A percentile compares a stretch with the other conserved stretches of the same genome.
Conservation (phyloP, 2,329 filamentous ascomycete species). For the Fusarium sp. region DNA sequence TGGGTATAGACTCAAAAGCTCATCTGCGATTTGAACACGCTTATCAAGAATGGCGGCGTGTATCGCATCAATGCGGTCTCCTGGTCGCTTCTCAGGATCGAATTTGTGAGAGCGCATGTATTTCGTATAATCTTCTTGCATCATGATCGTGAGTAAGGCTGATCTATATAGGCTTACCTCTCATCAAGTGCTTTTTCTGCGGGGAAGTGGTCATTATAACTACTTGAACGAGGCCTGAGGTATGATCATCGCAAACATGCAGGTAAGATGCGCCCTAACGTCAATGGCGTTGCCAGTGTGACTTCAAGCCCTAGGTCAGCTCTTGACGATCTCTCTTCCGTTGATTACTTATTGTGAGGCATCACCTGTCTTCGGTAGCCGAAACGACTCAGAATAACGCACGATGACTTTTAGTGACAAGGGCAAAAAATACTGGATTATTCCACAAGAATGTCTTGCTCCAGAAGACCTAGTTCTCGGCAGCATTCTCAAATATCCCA, state of each 20-base stretch:
- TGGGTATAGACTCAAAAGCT: conserved; percentile 22
- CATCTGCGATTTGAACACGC: neutral
- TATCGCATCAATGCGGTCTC: conserved; percentile 11
- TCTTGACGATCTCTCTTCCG: neutral
- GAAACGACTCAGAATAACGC: neutral
- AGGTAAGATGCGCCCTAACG: conserved; percentile 4
- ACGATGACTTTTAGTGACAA: conserved; percentile 26
- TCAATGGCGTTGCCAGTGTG: conserved; percentile 8
- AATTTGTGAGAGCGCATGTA: conserved; percentile 5
- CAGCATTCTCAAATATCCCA: conserved; percentile 26
- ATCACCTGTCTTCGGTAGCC: neutral
- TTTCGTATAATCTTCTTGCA: neutral
- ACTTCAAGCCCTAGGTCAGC: neutral
- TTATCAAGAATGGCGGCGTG: conserved; percentile 19
- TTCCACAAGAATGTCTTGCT: conserved; percentile 26
- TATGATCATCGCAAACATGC: neutral
- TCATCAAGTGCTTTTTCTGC: neutral
- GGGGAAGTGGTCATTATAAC: neutral
- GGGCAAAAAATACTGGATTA: conserved; percentile 33
- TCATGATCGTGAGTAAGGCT: neutral
- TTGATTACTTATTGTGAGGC: neutral
- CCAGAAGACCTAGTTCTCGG: conserved; percentile 28
- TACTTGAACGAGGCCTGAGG: neutral
- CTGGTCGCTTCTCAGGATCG: neutral
- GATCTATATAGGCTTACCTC: neutral